Base-by-base conservation (phyloP, 2,329 filamentous ascomycete genomes). In the Septoria petroselini region DNA sequence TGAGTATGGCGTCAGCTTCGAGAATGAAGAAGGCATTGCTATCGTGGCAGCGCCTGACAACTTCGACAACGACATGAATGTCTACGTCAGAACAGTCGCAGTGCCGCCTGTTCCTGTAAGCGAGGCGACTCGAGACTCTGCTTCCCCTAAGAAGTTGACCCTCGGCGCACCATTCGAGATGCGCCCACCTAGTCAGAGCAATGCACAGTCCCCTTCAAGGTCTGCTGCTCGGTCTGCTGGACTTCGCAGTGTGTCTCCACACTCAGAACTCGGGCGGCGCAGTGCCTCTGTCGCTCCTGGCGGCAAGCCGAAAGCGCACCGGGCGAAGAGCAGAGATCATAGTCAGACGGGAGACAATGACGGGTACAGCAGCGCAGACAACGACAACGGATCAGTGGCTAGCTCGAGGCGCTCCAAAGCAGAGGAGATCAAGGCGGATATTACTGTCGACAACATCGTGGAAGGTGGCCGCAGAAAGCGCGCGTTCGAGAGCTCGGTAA, bases 31-130 rank as follows among this genome's bases (percentile, higher is more conserved):
- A 63, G 89, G 88, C 64, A 91, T 87, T 65, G 95, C 87, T 54
- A 82, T 98, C 65, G 97, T 98, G 70, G 90, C 91, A 57, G 83
- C 89, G 53, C 96, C 95, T 70, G 91, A 97, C 72, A 98, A 98
- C 75, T 90, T 98, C 67, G 80, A 80, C 62, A 84, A 95, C 70
- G 86, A 91, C 70, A 95, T 95, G 86, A 83, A 85, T 37, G 89
- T 98, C 62, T 93, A 93, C 69, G 91, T 98, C 55, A 84, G 91
- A 65, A 66, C 63, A 45, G 53, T 56, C 17, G 45, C 53, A 30
- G 62, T 58, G 50, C 59, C 59, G 21, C 50, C 50, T 8, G 40
- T 53, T 25, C 47, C 54, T 42, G 25, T 50, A 7, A 52, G 44
- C 43, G 63, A 63, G 14, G 50, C 52, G 34, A 57, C 50, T n/a